These are phyloP conservation scores for Cornus florida DNA, from an alignment of 148 eudicot species.

Conservation along the genomic window DNA sequence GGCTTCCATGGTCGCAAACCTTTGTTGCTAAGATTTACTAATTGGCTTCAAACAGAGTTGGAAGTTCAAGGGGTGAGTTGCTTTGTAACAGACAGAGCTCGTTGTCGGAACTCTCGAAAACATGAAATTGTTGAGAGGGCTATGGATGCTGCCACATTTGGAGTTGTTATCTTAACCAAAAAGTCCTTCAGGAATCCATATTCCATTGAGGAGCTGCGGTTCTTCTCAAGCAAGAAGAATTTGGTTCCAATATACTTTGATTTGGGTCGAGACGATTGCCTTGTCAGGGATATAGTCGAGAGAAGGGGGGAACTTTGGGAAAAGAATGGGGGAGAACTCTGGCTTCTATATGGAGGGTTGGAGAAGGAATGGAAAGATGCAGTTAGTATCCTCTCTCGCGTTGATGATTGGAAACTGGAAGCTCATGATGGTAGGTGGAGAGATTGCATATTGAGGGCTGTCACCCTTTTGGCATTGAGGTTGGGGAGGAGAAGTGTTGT, in stretches of 20 bases:
- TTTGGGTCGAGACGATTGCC: conserved; percentile 83
- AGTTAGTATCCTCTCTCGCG: conserved; percentile 67
- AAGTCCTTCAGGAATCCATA: conserved; percentile 87
- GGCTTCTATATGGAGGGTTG: conserved; percentile 82
- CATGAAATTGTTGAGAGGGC: conserved; percentile 57
- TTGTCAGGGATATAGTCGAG: conserved; percentile 83
- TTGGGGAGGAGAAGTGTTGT: conserved; percentile 96
- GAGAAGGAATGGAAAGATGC: conserved; percentile 99
- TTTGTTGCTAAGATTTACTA: conserved; percentile 65
- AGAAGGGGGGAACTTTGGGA: conserved; percentile 83
- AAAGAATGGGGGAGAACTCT: conserved; percentile 73
- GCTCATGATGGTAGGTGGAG: conserved; percentile 85
- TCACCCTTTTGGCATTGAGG: conserved; percentile 78
- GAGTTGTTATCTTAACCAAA: conserved; percentile 61
- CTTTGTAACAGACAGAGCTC: conserved; percentile 83
- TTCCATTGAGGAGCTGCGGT: conserved; percentile 84
- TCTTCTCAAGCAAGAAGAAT: conserved; percentile 84
- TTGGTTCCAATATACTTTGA: conserved; percentile 93
- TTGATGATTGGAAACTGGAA: conserved; percentile 96
- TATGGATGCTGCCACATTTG: conserved; percentile 73
- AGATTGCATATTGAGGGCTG: conserved; percentile 78
- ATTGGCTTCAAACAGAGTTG: conserved; percentile 93
- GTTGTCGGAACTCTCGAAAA: conserved; percentile 64
- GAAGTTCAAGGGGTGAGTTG: conserved; percentile 94
- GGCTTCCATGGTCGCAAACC: conserved; percentile 90